These are phyloP conservation scores for Nicotiana noctiflora DNA, from an alignment of 257 asterid genomes.

Conservation along the genomic window DNA sequence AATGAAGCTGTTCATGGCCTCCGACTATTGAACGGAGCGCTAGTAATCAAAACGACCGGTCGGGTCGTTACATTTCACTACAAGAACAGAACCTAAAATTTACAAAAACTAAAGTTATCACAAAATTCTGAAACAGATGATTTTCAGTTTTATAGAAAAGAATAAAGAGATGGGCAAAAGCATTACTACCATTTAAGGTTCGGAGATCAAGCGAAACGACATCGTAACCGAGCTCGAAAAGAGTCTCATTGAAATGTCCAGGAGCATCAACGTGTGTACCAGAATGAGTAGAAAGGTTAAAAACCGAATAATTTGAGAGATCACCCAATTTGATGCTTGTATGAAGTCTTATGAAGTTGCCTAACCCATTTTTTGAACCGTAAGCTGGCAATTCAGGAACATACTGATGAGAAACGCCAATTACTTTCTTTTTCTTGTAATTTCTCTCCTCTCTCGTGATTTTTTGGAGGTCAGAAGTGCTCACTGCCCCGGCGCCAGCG, in stretches of 20 bases:
- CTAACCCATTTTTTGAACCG: background rate
- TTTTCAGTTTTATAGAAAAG: too few relatives aligned
- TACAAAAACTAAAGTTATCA: background rate
- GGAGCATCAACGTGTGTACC: constrained; percentile 15
- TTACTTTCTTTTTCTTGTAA: background rate
- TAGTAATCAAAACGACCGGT: too few relatives aligned
- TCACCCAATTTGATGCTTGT: background rate
- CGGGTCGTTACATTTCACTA: too few relatives aligned
- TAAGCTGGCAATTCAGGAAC: constrained; percentile 6
- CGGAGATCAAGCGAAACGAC: constrained; percentile 11
- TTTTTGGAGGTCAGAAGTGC: background rate
- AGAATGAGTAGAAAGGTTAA: background rate
- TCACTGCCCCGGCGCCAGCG: background rate
- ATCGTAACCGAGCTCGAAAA: background rate
- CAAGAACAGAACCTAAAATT: constrained; percentile 12
- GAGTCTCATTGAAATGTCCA: constrained; percentile 6
- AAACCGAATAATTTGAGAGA: background rate
- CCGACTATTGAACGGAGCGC: too few relatives aligned
- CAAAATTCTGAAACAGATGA: too few relatives aligned
- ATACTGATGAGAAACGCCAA: constrained; percentile 1
- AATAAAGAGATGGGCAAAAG: too few relatives aligned
- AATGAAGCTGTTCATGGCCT: too few relatives aligned
- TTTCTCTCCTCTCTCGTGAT: background rate
- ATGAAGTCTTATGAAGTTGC: background rate
- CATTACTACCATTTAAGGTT: constrained; percentile 16